Evolutionary conservation across 495 filamentous ascomycete species (phyloP).

Genomic region (Melanomma pulvis-pyrius): DNA sequence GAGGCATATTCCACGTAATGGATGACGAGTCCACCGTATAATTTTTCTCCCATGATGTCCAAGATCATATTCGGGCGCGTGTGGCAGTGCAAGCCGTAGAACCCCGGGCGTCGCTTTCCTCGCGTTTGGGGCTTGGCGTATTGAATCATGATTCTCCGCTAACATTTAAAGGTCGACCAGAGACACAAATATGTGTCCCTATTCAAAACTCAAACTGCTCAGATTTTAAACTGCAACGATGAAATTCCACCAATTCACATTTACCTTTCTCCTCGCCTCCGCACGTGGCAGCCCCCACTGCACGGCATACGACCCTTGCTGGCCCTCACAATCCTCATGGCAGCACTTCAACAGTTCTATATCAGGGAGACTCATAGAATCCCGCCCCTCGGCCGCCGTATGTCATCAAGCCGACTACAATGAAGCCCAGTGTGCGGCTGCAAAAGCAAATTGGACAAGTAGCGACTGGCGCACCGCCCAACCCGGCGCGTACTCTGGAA

Average conservation of each 20-base stretch:
- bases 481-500: constrained; percentile 17
- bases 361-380: constrained; percentile 4
- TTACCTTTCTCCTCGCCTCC: not conserved
- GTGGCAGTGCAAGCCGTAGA: not conserved
- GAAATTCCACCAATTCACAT: not conserved
- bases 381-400: constrained; percentile 1
- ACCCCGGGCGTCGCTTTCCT: not conserved
- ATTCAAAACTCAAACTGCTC: not conserved
- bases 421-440: not conserved
- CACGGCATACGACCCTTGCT: constrained; percentile 9
- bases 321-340: constrained; percentile 13
- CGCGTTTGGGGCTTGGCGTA: constrained; percentile 2
- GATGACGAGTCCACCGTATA: not conserved
- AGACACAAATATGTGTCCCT: no score
- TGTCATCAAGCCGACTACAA: constrained; percentile 15
- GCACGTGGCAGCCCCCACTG: not conserved
- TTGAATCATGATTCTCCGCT: not conserved
- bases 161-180: not conserved
- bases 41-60: not conserved
- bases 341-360: constrained; percentile 17
- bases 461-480: constrained; percentile 23
- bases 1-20: not conserved
- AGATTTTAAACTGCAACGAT: not conserved
- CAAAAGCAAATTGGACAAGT: constrained; percentile 11
- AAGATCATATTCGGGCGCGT: not conserved